phyloP scores from a whole-genome alignment of 108 stramenopile species.

The Cyclotella cryptica region DNA sequence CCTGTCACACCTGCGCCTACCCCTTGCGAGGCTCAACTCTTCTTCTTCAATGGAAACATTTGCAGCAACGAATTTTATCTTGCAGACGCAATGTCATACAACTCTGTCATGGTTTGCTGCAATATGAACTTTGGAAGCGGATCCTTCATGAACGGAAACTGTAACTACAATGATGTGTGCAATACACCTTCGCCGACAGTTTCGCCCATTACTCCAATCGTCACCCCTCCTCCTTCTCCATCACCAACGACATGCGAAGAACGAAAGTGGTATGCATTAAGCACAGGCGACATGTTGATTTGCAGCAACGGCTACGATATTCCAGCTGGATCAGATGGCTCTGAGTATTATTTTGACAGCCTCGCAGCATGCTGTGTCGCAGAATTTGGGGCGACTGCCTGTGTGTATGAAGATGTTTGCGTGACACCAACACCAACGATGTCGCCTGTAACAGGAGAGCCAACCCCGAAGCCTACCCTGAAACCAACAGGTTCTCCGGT shows the following conservation, averaged over 20 bases:
- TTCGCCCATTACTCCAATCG: background rate
- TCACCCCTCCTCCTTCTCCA: background rate
- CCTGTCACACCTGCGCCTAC: background rate
- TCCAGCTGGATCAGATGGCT: constrained; percentile 1
- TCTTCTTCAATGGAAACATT: background rate
- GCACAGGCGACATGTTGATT: background rate
- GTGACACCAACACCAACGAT: constrained; percentile 1
- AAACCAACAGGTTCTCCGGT: background rate
- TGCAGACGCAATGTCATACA: background rate
- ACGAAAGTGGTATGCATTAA: constrained; percentile 9
- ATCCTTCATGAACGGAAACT: background rate
- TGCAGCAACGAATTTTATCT: background rate
- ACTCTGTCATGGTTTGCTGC: background rate
- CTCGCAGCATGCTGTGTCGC: background rate
- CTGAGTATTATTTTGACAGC: background rate
- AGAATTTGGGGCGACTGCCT: background rate
- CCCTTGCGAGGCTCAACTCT: background rate
- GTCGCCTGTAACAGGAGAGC: background rate
- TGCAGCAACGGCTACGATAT: constrained; percentile 4
- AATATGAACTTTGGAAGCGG: background rate
- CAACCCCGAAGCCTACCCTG: background rate
- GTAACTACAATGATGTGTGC: background rate
- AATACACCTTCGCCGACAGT: background rate
- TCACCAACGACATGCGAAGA: constrained; percentile 4
- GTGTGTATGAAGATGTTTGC: background rate